Percentiles rank a stretch among this genome's conserved stretches.
Evolutionary conservation across 345 rosid genomes (phyloP).

Genomic region (Bruguiera sexangula): DNA sequence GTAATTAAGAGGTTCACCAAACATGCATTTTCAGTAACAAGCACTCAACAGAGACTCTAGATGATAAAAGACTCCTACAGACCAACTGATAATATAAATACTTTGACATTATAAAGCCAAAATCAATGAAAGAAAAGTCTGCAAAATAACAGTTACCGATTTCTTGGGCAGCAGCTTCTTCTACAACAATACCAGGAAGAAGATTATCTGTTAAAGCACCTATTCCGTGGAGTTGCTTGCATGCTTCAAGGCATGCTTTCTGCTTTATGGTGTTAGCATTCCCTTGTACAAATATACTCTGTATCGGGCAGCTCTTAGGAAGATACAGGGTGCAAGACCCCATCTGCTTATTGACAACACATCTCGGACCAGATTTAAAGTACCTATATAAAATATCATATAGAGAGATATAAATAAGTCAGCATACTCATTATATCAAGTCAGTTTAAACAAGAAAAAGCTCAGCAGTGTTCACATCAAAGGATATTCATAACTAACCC

Average conservation of each 20-base stretch:
- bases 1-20: constrained; percentile 32
- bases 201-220: constrained; percentile 83
- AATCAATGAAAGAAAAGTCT: too few species aligned
- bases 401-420: neutral
- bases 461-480: neutral
- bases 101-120: too few species aligned
- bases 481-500: constrained; percentile 43
- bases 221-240: constrained; percentile 58
- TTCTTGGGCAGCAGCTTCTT: constrained; percentile 44
- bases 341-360: constrained; percentile 41
- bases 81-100: too few species aligned
- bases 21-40: too few species aligned
- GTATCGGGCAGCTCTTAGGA: constrained; percentile 74
- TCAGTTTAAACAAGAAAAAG: neutral
- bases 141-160: constrained; percentile 24
- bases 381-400: constrained; percentile 44
- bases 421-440: too few species aligned
- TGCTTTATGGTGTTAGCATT: constrained; percentile 43
- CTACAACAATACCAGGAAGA: constrained; percentile 64
- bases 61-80: too few species aligned
- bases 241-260: constrained; percentile 78
- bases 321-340: constrained; percentile 49
- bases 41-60: too few species aligned
- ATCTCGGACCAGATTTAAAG: constrained; percentile 69
- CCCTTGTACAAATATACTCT: constrained; percentile 39